These are phyloP conservation scores for Juglanconis oblonga DNA, from an alignment of 2,329 filamentous ascomycete genomes.

Conservation along the genomic window DNA sequence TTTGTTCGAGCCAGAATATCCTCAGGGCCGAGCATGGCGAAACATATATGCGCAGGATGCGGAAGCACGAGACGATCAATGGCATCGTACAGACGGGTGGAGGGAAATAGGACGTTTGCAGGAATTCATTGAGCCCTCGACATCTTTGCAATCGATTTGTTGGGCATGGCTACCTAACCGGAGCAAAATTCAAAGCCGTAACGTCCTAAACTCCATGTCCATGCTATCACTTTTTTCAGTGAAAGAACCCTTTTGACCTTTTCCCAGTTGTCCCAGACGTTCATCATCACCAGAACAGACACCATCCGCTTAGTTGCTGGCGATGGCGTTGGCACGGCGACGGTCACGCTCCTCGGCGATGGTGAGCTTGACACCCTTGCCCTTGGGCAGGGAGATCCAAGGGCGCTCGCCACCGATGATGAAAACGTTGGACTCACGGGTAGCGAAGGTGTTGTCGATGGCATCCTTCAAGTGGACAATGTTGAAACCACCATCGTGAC, in stretches of 20 bases:
- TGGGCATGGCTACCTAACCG: constrained; percentile 18
- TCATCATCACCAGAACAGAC: constrained; percentile 8
- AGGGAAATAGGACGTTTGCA: constrained; percentile 19
- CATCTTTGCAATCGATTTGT: constrained; percentile 8
- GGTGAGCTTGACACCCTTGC: constrained; percentile 99
- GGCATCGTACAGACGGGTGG: background rate
- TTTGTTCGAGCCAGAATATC: background rate
- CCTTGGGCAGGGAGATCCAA: constrained; percentile 99
- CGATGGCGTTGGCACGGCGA: constrained; percentile 67
- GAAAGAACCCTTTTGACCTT: constrained; percentile 14
- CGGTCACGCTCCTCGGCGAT: constrained; percentile 99
- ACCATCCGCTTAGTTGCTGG: constrained; percentile 46
- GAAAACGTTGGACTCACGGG: constrained; percentile 99
- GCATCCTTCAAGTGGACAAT: constrained; percentile 99
- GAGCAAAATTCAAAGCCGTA: constrained; percentile 20
- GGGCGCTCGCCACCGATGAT: constrained; percentile 98
- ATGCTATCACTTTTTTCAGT: constrained; percentile 18
- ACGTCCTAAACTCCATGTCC: constrained; percentile 20
- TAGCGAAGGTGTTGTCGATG: constrained; percentile 99
- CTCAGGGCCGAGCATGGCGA: background rate
- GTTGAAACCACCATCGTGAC: constrained; percentile 99
- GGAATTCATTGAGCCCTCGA: constrained; percentile 20
- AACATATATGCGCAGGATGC: background rate
- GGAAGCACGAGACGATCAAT: background rate
- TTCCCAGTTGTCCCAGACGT: constrained; percentile 16